Conservation (phyloP, 306 rosid species). For the Cyamopsis tetragonoloba region DNA sequence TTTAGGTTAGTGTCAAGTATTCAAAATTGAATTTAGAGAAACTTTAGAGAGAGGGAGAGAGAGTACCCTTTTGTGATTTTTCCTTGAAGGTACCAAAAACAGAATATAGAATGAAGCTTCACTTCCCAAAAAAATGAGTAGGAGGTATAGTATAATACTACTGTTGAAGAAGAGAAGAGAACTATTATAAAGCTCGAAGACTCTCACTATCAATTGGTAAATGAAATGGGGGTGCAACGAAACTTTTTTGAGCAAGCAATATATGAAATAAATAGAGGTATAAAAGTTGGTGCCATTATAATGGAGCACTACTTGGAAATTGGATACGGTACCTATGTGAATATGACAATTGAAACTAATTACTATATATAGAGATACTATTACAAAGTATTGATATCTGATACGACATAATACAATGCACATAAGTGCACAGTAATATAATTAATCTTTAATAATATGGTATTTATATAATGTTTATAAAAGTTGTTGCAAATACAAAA, state of each 20-base stretch:
- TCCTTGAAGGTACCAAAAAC: background rate
- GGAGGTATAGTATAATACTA: background rate
- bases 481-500: no score
- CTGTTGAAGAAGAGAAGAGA: conserved; percentile 8
- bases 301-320: no score
- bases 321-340: no score
- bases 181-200: background rate
- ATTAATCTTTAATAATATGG: no score
- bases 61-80: conserved; percentile 17
- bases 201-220: conserved; percentile 4
- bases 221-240: background rate
- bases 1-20: background rate
- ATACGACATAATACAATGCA: no score
- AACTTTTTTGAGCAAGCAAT: background rate
- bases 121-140: background rate
- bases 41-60: background rate
- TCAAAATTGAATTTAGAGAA: background rate
- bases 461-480: no score
- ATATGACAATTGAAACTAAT: no score
- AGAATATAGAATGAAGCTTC: background rate
- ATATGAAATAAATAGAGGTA: conserved; percentile 13
- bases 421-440: no score
- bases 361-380: no score
- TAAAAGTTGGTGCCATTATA: no score
- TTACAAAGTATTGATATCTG: no score